Evolutionary conservation across 352 stramenopile species (phyloP).

Genomic region (Pythium biforme): DNA sequence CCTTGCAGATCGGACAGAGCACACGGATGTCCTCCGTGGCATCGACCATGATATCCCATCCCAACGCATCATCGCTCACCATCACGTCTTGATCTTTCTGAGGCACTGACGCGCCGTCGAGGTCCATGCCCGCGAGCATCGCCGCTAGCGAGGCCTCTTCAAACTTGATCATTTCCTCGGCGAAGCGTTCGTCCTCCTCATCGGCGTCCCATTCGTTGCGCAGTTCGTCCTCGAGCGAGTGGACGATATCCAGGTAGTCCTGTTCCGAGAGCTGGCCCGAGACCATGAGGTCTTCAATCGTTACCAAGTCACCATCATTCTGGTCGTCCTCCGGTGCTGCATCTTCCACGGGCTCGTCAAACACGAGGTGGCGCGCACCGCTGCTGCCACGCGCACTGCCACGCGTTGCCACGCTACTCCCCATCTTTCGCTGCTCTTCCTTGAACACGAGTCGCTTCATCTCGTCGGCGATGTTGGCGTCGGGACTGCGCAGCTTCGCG

Average conservation of each 20-base stretch:
- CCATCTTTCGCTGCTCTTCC: conserved; percentile 29
- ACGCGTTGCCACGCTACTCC: too few species aligned
- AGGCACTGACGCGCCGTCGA: conserved; percentile 29
- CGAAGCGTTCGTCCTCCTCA: conserved; percentile 39
- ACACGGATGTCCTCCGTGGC: conserved; percentile 22
- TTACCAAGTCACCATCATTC: conserved; percentile 26
- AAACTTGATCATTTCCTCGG: conserved; percentile 61
- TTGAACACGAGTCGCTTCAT: conserved; percentile 58
- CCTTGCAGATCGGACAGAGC: conserved; percentile 58
- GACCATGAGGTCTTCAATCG: conserved; percentile 65
- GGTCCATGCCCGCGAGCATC: conserved; percentile 62
- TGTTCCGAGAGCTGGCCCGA: conserved; percentile 54
- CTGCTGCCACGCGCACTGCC: not conserved
- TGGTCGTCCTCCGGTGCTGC: conserved; percentile 4
- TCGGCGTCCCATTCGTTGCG: conserved; percentile 45
- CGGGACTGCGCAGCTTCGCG: conserved; percentile 54
- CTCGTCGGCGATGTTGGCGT: conserved; percentile 60
- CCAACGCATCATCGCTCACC: not conserved
- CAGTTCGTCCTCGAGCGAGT: conserved; percentile 70
- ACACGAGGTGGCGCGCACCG: conserved; percentile 32
- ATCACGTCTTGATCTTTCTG: conserved; percentile 10
- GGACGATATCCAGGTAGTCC: conserved; percentile 77
- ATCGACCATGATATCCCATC: not conserved
- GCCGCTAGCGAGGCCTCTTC: conserved; percentile 69
- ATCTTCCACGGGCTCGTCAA: conserved; percentile 26